Evolutionary conservation across 306 rosid species (phyloP).

Genomic region (Quercus rubra): DNA sequence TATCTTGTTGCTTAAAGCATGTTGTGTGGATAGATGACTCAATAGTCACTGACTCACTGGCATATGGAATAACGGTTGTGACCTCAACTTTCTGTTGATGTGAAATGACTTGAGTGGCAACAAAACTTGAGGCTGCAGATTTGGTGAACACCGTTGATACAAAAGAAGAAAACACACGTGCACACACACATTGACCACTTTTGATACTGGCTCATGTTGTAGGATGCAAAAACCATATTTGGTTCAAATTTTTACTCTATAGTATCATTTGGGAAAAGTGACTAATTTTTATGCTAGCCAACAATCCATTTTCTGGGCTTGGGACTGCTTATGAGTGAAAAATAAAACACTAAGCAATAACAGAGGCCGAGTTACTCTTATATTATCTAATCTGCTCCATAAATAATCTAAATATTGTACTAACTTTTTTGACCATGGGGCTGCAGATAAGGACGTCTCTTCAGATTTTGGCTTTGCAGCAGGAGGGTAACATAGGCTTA

Average conservation of each 20-base stretch:
- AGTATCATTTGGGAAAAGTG: too few species aligned
- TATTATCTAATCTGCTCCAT: not conserved
- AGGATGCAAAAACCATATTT: not conserved
- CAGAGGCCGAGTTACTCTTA: not conserved
- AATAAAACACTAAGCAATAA: too few species aligned
- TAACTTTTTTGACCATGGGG: slow-evolving; percentile 29
- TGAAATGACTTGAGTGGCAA: not conserved
- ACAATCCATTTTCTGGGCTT: too few species aligned
- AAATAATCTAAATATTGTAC: not conserved
- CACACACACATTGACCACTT: too few species aligned
- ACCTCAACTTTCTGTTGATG: not conserved
- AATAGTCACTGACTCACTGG: not conserved
- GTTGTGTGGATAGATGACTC: not conserved
- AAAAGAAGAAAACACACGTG: too few species aligned
- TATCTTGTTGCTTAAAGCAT: not conserved
- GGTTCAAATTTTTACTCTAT: not conserved
- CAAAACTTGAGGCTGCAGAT: not conserved
- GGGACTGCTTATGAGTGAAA: too few species aligned
- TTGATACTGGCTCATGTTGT: not conserved
- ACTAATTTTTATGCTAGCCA: too few species aligned
- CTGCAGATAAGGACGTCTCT: slow-evolving; percentile 78
- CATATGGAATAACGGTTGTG: not conserved
- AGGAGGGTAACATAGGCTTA: slow-evolving; percentile 54
- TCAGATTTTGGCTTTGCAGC: slow-evolving; percentile 74
- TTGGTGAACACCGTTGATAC: not conserved